A percentile compares a stretch with the other conserved stretches of the same genome.
These are phyloP conservation scores for Trifolium repens DNA, from an alignment of 306 rosid species.

Conservation along the genomic window DNA sequence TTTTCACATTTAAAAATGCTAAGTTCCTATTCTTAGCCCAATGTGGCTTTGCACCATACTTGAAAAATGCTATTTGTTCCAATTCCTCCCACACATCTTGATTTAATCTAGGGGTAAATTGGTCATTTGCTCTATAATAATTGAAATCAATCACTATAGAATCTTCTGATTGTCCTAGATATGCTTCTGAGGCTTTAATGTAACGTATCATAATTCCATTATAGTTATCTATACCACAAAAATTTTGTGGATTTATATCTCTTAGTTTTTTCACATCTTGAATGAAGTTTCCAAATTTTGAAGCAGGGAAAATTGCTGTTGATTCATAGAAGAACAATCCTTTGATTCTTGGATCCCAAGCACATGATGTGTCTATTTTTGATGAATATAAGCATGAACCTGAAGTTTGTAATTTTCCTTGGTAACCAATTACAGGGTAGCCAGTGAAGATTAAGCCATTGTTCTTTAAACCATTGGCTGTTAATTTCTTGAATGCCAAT, in stretches of 20 bases:
- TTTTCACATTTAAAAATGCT: conserved; percentile 59
- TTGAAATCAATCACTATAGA: conserved; percentile 79
- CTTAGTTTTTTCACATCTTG: conserved; percentile 61
- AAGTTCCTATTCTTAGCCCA: conserved; percentile 79
- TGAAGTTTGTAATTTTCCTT: conserved; percentile 75
- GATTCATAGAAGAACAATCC: conserved; percentile 75
- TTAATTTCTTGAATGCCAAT: conserved; percentile 56
- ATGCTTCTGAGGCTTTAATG: conserved; percentile 63
- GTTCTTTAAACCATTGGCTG: conserved; percentile 70
- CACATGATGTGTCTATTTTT: conserved; percentile 49
- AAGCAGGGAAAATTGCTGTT: conserved; percentile 65
- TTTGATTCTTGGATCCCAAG: conserved; percentile 84
- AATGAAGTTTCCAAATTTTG: conserved; percentile 53
- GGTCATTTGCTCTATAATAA: conserved; percentile 59
- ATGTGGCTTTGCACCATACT: conserved; percentile 77
- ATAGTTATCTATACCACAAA: conserved; percentile 72
- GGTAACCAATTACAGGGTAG: conserved; percentile 74
- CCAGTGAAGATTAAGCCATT: conserved; percentile 58
- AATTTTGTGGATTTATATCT: conserved; percentile 53
- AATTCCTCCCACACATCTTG: conserved; percentile 79
- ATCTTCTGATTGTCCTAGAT: conserved; percentile 71
- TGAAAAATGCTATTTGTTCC: conserved; percentile 77
- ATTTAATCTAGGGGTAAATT: conserved; percentile 64
- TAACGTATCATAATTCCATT: conserved; percentile 71
- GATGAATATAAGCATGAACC: conserved; percentile 73